Percentiles rank a stretch among this genome's conserved stretches.
phyloP scores from a whole-genome alignment of 305 asterid genomes.

The Fraxinus angustifolia region DNA sequence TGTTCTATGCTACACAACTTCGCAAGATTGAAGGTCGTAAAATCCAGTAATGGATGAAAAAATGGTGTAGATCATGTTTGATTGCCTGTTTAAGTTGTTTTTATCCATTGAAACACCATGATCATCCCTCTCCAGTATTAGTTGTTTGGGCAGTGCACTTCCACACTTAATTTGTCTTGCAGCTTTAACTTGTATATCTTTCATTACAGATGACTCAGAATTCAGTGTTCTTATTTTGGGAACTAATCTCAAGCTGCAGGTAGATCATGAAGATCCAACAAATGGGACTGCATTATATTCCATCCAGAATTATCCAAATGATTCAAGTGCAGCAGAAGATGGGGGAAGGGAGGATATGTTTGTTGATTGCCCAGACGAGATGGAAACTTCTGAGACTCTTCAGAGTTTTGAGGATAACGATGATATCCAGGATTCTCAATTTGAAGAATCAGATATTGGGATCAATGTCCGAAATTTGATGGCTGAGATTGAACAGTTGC shows the following conservation, averaged over 20 bases:
- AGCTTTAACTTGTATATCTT: neutral
- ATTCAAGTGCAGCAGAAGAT: constrained; percentile 52
- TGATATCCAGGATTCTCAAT: constrained; percentile 32
- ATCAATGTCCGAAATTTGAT: constrained; percentile 38
- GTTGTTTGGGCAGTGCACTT: constrained; percentile 1
- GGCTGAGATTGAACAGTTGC: constrained; percentile 58
- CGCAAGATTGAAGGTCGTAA: neutral
- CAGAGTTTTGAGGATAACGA: constrained; percentile 52
- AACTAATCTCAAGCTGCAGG: constrained; percentile 36
- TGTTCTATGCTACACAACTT: neutral
- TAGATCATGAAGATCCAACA: constrained; percentile 26
- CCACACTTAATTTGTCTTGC: neutral
- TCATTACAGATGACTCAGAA: constrained; percentile 4
- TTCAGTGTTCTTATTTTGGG: constrained; percentile 26
- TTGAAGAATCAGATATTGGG: constrained; percentile 47
- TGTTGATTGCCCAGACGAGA: constrained; percentile 96
- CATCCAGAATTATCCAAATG: constrained; percentile 34
- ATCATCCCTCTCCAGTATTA: neutral
- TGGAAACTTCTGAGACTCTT: constrained; percentile 64
- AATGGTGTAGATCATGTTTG: neutral
- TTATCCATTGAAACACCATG: neutral
- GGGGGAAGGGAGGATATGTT: constrained; percentile 77
- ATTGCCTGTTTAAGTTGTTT: neutral
- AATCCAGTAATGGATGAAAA: neutral
- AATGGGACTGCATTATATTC: constrained; percentile 29